A percentile compares a stretch with the other conserved stretches of the same genome.
These are phyloP conservation scores for Kluyveromyces sp. DNA, from an alignment of 1,139 yeast species.

Conservation along the genomic window DNA sequence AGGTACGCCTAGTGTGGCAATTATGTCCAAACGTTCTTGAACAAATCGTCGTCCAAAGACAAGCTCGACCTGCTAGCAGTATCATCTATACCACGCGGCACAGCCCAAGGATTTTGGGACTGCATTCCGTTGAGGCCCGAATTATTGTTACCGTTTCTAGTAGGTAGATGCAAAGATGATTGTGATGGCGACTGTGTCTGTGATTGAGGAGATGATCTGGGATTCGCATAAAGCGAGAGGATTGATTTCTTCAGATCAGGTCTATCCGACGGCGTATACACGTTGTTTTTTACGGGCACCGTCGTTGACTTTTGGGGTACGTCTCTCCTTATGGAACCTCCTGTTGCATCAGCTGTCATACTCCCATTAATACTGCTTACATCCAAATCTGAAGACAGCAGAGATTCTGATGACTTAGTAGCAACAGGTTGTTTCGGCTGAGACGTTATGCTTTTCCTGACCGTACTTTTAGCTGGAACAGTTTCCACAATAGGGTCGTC, in stretches of 20 bases:
- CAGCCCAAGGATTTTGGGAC: constrained; percentile 3
- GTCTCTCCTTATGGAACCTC: background rate
- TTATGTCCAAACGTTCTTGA: constrained; percentile 56
- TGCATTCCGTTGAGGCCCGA: constrained; percentile 3
- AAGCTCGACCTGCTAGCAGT: constrained; percentile 31
- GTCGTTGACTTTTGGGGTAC: background rate
- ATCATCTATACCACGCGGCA: constrained; percentile 34
- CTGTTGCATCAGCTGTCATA: constrained; percentile 6
- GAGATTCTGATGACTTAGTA: constrained; percentile 11
- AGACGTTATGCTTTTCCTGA: background rate
- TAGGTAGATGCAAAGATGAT: constrained; percentile 12
- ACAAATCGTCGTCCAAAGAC: constrained; percentile 45
- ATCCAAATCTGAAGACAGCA: constrained; percentile 2
- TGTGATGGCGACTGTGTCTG: constrained; percentile 10
- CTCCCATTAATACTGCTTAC: background rate
- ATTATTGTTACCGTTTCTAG: background rate
- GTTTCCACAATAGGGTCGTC: constrained; percentile 6
- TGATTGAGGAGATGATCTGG: constrained; percentile 26
- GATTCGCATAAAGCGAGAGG: constrained; percentile 77
- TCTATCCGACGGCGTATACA: constrained; percentile 28
- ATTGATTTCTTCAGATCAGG: constrained; percentile 90
- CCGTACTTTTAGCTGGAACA: background rate
- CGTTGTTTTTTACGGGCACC: background rate
- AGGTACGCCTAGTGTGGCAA: too few relatives aligned
- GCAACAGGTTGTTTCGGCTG: constrained; percentile 5